Percentiles rank a stretch among this genome's conserved stretches.
phyloP scores from a whole-genome alignment of 768 basidiomycete species.

The Rhizopogon rudus region DNA sequence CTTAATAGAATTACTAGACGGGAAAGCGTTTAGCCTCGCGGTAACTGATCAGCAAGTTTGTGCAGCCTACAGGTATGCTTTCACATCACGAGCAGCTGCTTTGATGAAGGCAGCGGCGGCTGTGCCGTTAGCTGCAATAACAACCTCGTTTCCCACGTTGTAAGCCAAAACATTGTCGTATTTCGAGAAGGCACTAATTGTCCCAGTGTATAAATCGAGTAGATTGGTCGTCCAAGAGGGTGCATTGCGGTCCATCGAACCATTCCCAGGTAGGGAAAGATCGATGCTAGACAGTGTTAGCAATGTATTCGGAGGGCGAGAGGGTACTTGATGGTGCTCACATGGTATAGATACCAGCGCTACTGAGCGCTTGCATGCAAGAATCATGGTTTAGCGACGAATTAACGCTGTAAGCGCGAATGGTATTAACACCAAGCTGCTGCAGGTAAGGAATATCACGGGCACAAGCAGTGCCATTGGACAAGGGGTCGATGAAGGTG shows the following conservation, averaged over 20 bases:
- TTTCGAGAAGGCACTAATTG: constrained; percentile 74
- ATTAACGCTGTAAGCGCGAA: constrained; percentile 86
- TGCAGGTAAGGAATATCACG: constrained; percentile 79
- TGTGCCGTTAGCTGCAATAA: constrained; percentile 48
- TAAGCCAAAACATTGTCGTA: constrained; percentile 89
- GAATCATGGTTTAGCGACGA: constrained; percentile 77
- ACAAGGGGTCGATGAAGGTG: constrained; percentile 76
- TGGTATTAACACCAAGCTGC: constrained; percentile 71
- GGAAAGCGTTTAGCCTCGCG: not conserved
- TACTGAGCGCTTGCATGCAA: constrained; percentile 76
- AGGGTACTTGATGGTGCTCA: constrained; percentile 32
- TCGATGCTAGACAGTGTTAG: constrained; percentile 58
- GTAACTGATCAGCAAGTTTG: not conserved
- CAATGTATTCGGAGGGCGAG: constrained; percentile 1
- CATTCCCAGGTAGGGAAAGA: constrained; percentile 78
- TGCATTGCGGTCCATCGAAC: constrained; percentile 67
- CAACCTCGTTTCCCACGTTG: constrained; percentile 88
- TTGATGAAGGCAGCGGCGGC: constrained; percentile 76
- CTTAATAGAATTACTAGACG: constrained; percentile 51
- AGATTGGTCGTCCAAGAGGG: constrained; percentile 83
- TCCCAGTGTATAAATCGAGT: constrained; percentile 70
- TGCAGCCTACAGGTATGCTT: constrained; percentile 70
- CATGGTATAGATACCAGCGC: constrained; percentile 87
- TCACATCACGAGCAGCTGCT: constrained; percentile 86
- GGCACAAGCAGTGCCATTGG: constrained; percentile 58